phyloP scores from a whole-genome alignment of 2,329 filamentous ascomycete genomes.

The Aureobasidium leucospermi region DNA sequence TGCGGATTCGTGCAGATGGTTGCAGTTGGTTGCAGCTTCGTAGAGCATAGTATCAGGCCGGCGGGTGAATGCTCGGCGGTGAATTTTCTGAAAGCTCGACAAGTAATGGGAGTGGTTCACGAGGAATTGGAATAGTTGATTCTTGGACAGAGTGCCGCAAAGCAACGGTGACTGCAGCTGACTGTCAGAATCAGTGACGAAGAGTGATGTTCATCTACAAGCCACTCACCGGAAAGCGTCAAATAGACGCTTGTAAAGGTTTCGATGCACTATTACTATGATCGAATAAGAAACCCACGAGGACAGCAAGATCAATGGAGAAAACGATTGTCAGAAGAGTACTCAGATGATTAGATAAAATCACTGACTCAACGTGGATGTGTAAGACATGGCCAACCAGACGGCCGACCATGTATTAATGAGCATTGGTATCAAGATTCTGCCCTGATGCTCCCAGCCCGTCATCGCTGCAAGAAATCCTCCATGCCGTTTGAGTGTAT shows the following conservation, averaged over 20 bases:
- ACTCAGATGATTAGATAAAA: not conserved
- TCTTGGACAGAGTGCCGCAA: not conserved
- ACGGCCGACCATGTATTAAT: not conserved
- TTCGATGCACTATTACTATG: not conserved
- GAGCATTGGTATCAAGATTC: not conserved
- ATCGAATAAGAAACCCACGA: not conserved
- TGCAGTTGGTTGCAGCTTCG: not conserved
- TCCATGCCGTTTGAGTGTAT: constrained; percentile 11
- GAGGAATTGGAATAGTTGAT: not conserved
- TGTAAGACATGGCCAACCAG: constrained; percentile 1
- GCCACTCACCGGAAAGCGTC: not conserved
- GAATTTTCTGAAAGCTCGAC: not conserved
- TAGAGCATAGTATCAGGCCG: not conserved
- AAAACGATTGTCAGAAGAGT: not conserved
- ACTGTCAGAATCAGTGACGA: not conserved
- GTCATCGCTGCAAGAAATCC: constrained; percentile 1
- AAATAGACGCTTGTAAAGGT: not conserved
- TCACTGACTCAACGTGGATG: not conserved
- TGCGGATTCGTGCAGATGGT: constrained; percentile 7
- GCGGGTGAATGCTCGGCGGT: not conserved
- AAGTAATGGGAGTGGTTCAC: not conserved
- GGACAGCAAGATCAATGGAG: not conserved
- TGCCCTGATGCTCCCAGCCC: not conserved
- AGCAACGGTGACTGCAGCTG: not conserved
- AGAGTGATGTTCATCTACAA: not conserved